These are phyloP conservation scores for Nitzschia putrida DNA, from an alignment of 108 stramenopile species.

Conservation along the genomic window DNA sequence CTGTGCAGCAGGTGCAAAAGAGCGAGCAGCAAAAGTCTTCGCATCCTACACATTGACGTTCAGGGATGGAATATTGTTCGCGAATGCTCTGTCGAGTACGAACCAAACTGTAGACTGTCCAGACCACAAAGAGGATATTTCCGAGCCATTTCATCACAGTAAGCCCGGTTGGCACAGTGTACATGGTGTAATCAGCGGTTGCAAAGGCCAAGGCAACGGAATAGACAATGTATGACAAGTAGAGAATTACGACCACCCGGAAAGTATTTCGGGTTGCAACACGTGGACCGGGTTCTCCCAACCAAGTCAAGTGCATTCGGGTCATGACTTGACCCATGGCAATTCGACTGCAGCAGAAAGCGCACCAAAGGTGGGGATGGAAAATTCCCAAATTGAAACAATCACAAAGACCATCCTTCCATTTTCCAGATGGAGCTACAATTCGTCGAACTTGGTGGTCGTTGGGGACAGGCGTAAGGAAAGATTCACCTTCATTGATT, in stretches of 20 bases:
- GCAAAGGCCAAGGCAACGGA: slow-evolving; percentile 51
- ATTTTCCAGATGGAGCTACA: slow-evolving; percentile 67
- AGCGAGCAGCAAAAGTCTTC: slow-evolving; percentile 77
- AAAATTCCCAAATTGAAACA: slow-evolving; percentile 57
- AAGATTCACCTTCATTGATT: slow-evolving; percentile 75
- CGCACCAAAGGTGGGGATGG: slow-evolving; percentile 74
- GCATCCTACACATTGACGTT: slow-evolving; percentile 58
- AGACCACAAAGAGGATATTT: slow-evolving; percentile 62
- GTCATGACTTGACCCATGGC: slow-evolving; percentile 82
- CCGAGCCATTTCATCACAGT: slow-evolving; percentile 52
- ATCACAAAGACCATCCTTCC: slow-evolving; percentile 82
- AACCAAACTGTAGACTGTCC: slow-evolving; percentile 72
- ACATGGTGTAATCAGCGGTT: slow-evolving; percentile 33
- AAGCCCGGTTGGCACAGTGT: slow-evolving; percentile 40
- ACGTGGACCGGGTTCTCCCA: slow-evolving; percentile 59
- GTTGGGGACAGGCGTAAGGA: slow-evolving; percentile 60
- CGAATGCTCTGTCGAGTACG: slow-evolving; percentile 68
- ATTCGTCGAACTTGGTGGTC: slow-evolving; percentile 45
- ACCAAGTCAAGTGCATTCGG: slow-evolving; percentile 79
- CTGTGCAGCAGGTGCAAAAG: slow-evolving; percentile 76
- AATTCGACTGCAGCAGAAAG: slow-evolving; percentile 67
- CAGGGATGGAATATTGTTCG: slow-evolving; percentile 77
- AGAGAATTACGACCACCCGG: slow-evolving; percentile 59
- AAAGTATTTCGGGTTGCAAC: slow-evolving; percentile 62
- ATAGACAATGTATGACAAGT: slow-evolving; percentile 59